These are phyloP conservation scores for Diaporthe vaccinii DNA, from an alignment of 2,329 filamentous ascomycete species.

Conservation along the genomic window DNA sequence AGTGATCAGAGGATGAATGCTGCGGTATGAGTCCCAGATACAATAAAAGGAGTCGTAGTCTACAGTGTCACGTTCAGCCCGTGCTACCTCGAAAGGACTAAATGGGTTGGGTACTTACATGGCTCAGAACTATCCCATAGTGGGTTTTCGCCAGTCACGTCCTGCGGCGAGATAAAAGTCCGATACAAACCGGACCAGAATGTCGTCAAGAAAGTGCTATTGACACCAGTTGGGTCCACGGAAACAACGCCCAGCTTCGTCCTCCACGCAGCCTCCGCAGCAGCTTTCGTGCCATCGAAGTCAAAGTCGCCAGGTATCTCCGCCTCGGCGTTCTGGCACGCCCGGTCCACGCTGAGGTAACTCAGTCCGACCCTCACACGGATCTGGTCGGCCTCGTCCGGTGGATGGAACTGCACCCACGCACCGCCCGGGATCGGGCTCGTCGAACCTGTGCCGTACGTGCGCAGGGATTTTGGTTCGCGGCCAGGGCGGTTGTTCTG, in stretches of 20 bases:
- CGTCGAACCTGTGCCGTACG: constrained; percentile 40
- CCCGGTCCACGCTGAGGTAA: constrained; percentile 35
- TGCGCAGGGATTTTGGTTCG: constrained; percentile 49
- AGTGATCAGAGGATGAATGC: constrained; percentile 75
- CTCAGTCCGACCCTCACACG: constrained; percentile 36
- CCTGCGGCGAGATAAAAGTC: constrained; percentile 78
- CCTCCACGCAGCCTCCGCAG: constrained; percentile 72
- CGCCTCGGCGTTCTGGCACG: constrained; percentile 37
- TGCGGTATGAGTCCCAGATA: constrained; percentile 78
- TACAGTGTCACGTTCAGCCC: constrained; percentile 4
- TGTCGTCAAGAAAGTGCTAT: constrained; percentile 31
- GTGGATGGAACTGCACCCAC: constrained; percentile 42
- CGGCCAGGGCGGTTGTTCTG: constrained; percentile 63
- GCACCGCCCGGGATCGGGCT: constrained; percentile 41
- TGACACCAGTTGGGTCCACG: constrained; percentile 39
- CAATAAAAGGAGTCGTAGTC: constrained; percentile 80
- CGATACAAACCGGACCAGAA: constrained; percentile 73
- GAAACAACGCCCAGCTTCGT: constrained; percentile 72
- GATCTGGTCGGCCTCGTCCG: constrained; percentile 38
- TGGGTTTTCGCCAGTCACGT: constrained; percentile 80
- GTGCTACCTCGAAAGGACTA: no score
- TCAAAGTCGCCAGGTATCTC: constrained; percentile 69
- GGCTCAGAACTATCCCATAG: constrained; percentile 73
- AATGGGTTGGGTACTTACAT: constrained; percentile 47
- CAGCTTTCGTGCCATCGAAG: constrained; percentile 68